A percentile compares a stretch with the other conserved stretches of the same genome.
Conservation (phyloP, 352 stramenopile genomes). For the Peronospora destructor region DNA sequence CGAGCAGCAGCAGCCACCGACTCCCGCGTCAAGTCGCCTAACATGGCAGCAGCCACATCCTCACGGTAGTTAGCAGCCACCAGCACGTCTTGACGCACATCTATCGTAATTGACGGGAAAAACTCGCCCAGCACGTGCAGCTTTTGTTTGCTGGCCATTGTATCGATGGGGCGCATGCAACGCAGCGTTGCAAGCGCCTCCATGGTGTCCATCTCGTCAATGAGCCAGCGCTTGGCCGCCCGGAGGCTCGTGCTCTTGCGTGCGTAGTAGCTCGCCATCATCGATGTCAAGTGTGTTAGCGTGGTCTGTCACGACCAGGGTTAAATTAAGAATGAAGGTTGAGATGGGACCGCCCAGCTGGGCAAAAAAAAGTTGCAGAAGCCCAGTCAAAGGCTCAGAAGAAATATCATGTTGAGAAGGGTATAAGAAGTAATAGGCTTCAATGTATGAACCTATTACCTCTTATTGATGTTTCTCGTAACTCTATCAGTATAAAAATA, state of each 20-base stretch:
- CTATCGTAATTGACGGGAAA: no score
- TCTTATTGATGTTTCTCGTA: neutral
- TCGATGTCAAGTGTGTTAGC: neutral
- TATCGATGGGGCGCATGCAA: no score
- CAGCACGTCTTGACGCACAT: no score
- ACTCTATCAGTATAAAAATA: neutral
- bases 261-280: conserved; percentile 24
- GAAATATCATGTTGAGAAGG: neutral
- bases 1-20: no score
- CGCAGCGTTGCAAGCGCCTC: neutral
- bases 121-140: no score
- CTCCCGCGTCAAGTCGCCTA: no score
- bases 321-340: conserved; percentile 26
- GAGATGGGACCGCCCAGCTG: conserved; percentile 14
- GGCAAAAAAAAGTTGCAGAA: no score
- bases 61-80: neutral
- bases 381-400: conserved; percentile 14
- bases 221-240: conserved; percentile 30
- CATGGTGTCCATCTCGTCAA: conserved; percentile 27
- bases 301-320: neutral
- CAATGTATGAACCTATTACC: no score
- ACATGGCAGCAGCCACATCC: no score
- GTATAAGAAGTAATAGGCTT: no score
- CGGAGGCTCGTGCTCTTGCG: conserved; percentile 27
- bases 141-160: no score